These are phyloP conservation scores for Hortiboletus campestris DNA, from an alignment of 768 basidiomycete genomes.

Conservation along the genomic window DNA sequence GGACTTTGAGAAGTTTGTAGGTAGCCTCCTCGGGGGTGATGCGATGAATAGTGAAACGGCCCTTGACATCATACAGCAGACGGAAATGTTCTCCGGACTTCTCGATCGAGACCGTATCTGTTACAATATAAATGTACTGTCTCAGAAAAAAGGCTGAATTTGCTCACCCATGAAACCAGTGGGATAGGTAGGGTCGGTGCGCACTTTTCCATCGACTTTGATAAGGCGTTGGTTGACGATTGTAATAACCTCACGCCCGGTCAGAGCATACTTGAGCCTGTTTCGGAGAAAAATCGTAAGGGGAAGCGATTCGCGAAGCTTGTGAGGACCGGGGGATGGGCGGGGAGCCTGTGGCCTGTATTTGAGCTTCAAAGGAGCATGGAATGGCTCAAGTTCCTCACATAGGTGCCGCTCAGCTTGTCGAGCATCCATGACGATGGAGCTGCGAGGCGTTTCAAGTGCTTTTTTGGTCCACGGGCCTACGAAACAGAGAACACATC, in stretches of 20 bases:
- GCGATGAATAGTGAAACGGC: constrained; percentile 99
- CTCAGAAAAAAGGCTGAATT: not conserved
- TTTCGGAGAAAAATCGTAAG: constrained; percentile 97
- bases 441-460: constrained; percentile 95
- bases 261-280: constrained; percentile 98
- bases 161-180: constrained; percentile 92
- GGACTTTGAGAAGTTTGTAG: constrained; percentile 96
- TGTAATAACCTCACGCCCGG: constrained; percentile 90
- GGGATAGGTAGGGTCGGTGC: constrained; percentile 96
- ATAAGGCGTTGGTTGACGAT: constrained; percentile 96
- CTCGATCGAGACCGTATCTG: constrained; percentile 96
- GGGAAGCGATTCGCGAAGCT: constrained; percentile 96
- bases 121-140: constrained; percentile 1
- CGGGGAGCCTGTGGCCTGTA: constrained; percentile 72
- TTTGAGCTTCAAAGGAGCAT: constrained; percentile 5
- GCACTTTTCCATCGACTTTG: constrained; percentile 98
- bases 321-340: constrained; percentile 98
- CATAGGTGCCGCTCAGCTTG: constrained; percentile 94
- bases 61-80: constrained; percentile 98
- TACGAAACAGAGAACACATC: constrained; percentile 34
- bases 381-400: constrained; percentile 39
- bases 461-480: constrained; percentile 99
- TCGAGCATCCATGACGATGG: constrained; percentile 99
- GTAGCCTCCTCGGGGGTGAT: constrained; percentile 96
- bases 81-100: constrained; percentile 99